These are phyloP conservation scores for Thelonectria discophora DNA, from an alignment of 2,329 filamentous ascomycete genomes.

Conservation along the genomic window DNA sequence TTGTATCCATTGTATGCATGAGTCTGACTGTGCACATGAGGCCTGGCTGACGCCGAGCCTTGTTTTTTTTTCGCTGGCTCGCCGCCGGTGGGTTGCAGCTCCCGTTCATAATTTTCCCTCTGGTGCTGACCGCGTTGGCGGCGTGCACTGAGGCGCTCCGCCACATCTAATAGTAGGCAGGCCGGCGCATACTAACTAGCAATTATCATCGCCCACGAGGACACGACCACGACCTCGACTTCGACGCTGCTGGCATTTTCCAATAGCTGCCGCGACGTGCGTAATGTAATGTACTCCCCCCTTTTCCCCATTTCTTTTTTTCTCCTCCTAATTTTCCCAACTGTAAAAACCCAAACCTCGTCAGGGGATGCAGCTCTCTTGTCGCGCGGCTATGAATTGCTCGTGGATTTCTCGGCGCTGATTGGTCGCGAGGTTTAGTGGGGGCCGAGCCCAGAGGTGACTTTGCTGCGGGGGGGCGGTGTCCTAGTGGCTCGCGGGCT, in stretches of 20 bases:
- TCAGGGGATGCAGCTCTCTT: slow-evolving; percentile 28
- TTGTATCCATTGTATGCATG: not conserved
- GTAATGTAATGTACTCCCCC: not conserved
- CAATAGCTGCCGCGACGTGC: not conserved
- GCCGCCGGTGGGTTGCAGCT: not conserved
- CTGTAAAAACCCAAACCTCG: slow-evolving; percentile 1
- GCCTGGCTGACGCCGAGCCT: slow-evolving; percentile 15
- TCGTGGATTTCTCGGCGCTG: slow-evolving; percentile 14
- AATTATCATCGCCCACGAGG: not conserved
- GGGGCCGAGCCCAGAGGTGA: slow-evolving; percentile 37
- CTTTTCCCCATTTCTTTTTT: slow-evolving; percentile 8
- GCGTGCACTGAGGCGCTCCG: slow-evolving; percentile 18
- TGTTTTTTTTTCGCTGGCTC: not conserved
- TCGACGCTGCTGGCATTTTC: not conserved
- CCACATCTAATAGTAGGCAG: slow-evolving; percentile 17
- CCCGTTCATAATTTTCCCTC: not conserved
- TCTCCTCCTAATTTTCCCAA: slow-evolving; percentile 2
- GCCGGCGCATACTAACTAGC: slow-evolving; percentile 8
- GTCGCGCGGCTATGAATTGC: slow-evolving; percentile 41
- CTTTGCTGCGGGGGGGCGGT: slow-evolving; percentile 37
- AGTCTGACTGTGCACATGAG: slow-evolving; percentile 7
- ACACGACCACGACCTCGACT: not conserved
- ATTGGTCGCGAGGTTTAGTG: slow-evolving; percentile 32
- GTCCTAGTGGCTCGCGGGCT: slow-evolving; percentile 36
- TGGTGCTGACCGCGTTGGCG: slow-evolving; percentile 25